Conservation (phyloP, 202 grass and related monocot species). For the Schoenoplectus triqueter region DNA sequence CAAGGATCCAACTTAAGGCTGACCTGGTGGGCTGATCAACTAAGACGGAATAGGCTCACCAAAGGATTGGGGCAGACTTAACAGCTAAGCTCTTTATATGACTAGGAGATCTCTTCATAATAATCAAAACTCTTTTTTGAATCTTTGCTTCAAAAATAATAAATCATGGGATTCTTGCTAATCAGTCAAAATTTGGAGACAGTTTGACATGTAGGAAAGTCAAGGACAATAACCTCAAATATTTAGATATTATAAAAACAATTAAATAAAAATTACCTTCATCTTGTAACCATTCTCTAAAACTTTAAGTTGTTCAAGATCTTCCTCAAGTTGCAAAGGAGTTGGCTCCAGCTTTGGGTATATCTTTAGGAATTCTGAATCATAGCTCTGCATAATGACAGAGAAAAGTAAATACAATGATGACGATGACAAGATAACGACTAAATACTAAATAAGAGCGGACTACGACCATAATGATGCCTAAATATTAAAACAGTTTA, state of each 20-base stretch:
- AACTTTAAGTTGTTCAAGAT: slow-evolving; percentile 96
- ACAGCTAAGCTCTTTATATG: background rate
- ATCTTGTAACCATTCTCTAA: slow-evolving; percentile 90
- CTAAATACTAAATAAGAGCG: too few relatives aligned
- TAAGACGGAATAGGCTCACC: background rate
- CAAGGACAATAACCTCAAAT: background rate
- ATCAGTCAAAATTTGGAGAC: background rate
- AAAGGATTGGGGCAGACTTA: background rate
- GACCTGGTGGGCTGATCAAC: background rate
- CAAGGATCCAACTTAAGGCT: background rate
- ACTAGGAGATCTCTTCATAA: background rate
- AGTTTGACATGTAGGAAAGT: background rate
- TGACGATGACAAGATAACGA: background rate
- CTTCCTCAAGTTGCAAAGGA: slow-evolving; percentile 84
- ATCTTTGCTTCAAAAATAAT: slow-evolving; percentile 2
- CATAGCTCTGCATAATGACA: slow-evolving; percentile 55
- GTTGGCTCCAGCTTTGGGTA: slow-evolving; percentile 71
- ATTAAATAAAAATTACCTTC: slow-evolving; percentile 67
- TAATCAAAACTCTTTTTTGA: background rate
- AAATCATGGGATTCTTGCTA: background rate
- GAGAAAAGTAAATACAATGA: slow-evolving; percentile 23
- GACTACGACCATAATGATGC: background rate
- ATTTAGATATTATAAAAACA: slow-evolving; percentile 22
- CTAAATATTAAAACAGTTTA: background rate
- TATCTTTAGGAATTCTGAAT: slow-evolving; percentile 82